phyloP scores from a whole-genome alignment of 2,329 filamentous ascomycete species.

The Epichloe elymi region DNA sequence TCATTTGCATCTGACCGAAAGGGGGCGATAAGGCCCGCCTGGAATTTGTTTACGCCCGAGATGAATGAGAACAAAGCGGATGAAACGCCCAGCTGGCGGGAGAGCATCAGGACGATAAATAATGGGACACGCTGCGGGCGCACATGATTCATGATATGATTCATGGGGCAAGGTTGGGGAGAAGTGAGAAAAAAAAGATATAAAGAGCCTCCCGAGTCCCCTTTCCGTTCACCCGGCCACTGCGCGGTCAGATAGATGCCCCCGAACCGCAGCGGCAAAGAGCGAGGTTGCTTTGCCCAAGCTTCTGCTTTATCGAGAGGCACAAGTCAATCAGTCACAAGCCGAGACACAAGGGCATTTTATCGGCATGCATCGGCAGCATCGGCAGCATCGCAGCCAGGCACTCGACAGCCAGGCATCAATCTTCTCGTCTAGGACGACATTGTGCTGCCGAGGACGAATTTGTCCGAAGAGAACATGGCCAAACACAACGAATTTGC shows the following conservation, averaged over 20 bases:
- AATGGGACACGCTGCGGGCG: constrained; percentile 1
- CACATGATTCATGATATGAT: not conserved
- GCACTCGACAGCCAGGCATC: not conserved
- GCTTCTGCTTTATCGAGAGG: not conserved
- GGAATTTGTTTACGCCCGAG: not conserved
- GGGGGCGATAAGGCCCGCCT: too few species aligned
- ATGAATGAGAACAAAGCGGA: not conserved
- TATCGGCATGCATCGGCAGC: not conserved
- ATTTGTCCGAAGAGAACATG: not conserved
- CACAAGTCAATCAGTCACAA: not conserved
- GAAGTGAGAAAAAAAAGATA: not conserved
- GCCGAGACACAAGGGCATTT: not conserved
- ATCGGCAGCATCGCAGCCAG: not conserved
- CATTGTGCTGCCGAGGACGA: not conserved
- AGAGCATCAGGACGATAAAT: not conserved
- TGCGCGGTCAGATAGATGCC: not conserved
- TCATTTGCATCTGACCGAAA: too few species aligned
- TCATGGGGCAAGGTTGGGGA: not conserved
- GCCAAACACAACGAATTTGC: not conserved
- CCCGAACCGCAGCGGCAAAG: not conserved
- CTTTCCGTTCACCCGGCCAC: too few species aligned
- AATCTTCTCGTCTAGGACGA: not conserved
- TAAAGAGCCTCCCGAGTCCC: not conserved
- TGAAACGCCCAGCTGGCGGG: not conserved
- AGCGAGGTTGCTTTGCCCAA: not conserved